Evolutionary conservation across 305 asterid genomes (phyloP).

Genomic region (Stenogyne calaminthoides): DNA sequence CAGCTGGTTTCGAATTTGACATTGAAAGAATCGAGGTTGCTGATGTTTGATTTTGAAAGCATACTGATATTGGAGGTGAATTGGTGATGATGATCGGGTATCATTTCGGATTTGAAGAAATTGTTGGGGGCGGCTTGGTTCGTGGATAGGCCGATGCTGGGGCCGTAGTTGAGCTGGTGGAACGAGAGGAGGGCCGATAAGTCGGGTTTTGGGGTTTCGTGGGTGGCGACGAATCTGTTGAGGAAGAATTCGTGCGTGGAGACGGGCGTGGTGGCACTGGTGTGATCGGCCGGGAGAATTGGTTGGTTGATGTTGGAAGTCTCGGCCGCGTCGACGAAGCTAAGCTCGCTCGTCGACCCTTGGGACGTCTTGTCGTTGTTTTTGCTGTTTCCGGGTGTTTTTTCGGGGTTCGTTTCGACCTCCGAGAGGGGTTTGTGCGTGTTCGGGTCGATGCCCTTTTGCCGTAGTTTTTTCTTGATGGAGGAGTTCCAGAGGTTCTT

Average conservation of each 20-base stretch:
- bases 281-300: neutral
- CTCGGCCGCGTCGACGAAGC: slow-evolving; percentile 32
- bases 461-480: slow-evolving; percentile 89
- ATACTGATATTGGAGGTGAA: neutral
- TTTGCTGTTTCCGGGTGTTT: slow-evolving; percentile 34
- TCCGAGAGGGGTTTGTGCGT: slow-evolving; percentile 86
- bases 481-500: slow-evolving; percentile 97
- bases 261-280: neutral
- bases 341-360: slow-evolving; percentile 57
- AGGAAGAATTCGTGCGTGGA: slow-evolving; percentile 70
- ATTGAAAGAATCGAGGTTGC: slow-evolving; percentile 9
- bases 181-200: slow-evolving; percentile 55
- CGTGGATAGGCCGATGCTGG: slow-evolving; percentile 44
- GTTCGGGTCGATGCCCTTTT: slow-evolving; percentile 87
- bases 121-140: slow-evolving; percentile 37
- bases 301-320: neutral
- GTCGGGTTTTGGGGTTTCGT: slow-evolving; percentile 41
- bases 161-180: slow-evolving; percentile 41
- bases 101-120: slow-evolving; percentile 38
- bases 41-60: neutral
- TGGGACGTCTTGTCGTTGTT: slow-evolving; percentile 50
- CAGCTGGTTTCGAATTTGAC: slow-evolving; percentile 49
- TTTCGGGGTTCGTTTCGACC: slow-evolving; percentile 35
- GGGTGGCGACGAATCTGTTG: slow-evolving; percentile 50
- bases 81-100: slow-evolving; percentile 15